Base-by-base conservation (phyloP, 169 alveolate genomes). In the Cryptosporidium andersoni region DNA sequence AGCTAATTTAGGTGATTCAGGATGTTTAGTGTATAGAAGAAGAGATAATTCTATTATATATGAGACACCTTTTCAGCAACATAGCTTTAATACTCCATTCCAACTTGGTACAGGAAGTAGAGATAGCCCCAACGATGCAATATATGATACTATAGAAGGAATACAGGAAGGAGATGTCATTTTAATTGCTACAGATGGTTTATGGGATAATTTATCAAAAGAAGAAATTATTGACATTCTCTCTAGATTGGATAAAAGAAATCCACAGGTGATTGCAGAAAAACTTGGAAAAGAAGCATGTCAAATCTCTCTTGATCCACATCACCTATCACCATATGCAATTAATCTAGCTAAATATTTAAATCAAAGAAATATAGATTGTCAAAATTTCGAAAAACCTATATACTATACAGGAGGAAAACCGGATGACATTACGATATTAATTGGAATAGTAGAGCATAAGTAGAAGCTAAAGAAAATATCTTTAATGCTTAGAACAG, bases 181-280 rank as follows among this genome's bases (percentile, higher is more conserved):
- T 2, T 52, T 67, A 14, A 39, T 67, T 2, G 82, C 82, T 25
- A 67, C 82, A n/a, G 82, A 67, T 67, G 82, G 82, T n/a, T 43
- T 67, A 9, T 67, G 82, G 82, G 82, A 67, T 9, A 67, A 67
- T 7, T 45, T 67, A 6, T 25, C 82, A 37, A 55, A 39, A 12
- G 55, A 67, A 3, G 37, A 67, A 8, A 51, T 67, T 51, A 67
- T 67, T 55, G 52, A 9, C 45, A 67, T 55, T 37, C 53, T 67
- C 6, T 64, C 51, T 11, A 39, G 40, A 52, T 52, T 42, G 51
- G 37, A 42, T 4, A 16, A 34, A 34, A 5, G 9, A 12, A 65
- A 67, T 9, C 82, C 82, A n/a, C 82, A 67, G 65, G 37, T 11
- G 34, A 67, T 67, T 53, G 82, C 82, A 14, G 82, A 67, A 6